A percentile compares a stretch with the other conserved stretches of the same genome.
Evolutionary conservation across 441 rosid genomes (phyloP).

Genomic region (Eutrema salsugineum): DNA sequence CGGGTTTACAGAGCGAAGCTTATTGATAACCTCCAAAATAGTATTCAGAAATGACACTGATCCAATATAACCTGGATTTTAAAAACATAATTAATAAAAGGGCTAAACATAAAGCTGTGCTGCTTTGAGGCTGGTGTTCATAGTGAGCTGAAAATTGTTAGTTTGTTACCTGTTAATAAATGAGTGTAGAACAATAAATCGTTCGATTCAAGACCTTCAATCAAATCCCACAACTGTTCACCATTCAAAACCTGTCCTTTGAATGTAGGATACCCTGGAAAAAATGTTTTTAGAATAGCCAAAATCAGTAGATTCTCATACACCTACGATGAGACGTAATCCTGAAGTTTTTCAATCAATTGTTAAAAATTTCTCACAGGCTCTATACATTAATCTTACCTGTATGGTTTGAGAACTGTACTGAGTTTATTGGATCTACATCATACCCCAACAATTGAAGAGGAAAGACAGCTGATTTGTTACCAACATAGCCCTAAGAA

Average conservation of each 20-base stretch:
- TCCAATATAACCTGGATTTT: constrained; percentile 84
- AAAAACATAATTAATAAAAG: not conserved
- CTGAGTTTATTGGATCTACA: constrained; percentile 97
- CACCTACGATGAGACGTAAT: constrained; percentile 11
- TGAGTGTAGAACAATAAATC: constrained; percentile 84
- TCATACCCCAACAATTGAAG: constrained; percentile 95
- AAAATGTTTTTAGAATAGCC: not conserved
- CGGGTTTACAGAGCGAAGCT: constrained; percentile 91
- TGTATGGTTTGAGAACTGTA: constrained; percentile 99
- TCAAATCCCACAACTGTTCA: constrained; percentile 76
- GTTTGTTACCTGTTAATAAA: constrained; percentile 68
- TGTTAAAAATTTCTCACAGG: not conserved
- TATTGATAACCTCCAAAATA: constrained; percentile 69
- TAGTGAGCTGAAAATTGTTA: not conserved
- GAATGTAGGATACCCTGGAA: constrained; percentile 88
- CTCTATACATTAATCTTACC: constrained; percentile 38
- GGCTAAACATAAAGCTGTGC: not conserved
- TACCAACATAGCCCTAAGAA: constrained; percentile 94
- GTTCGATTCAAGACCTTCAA: constrained; percentile 94
- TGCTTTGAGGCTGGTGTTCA: not conserved
- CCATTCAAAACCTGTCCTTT: constrained; percentile 98
- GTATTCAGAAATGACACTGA: constrained; percentile 91
- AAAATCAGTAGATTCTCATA: constrained; percentile 2
- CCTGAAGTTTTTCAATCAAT: constrained; percentile 32
- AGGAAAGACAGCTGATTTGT: constrained; percentile 96